Percentiles rank a stretch among this genome's conserved stretches.
Conservation (phyloP, 495 filamentous ascomycete species). For the Cladorrhinum samala region DNA sequence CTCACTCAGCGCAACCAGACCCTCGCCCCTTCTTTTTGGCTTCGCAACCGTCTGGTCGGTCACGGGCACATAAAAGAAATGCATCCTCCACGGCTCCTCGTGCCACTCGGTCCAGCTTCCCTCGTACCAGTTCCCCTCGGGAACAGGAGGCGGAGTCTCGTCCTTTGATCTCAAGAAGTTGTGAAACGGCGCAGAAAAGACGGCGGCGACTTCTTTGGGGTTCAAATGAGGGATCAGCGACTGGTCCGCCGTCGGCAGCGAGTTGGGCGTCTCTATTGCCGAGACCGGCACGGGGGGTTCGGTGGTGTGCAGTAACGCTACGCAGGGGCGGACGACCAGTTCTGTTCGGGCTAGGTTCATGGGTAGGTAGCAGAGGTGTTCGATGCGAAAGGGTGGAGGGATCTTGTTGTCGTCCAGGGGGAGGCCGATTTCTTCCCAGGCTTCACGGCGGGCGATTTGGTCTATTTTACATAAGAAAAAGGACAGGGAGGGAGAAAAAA, state of each 20-base stretch:
- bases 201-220: constrained; percentile 81
- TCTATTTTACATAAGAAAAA: constrained; percentile 30
- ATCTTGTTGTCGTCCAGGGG: constrained; percentile 57
- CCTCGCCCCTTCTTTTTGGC: constrained; percentile 35
- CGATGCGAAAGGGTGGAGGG: constrained; percentile 66
- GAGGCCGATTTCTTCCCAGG: constrained; percentile 84
- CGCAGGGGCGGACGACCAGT: constrained; percentile 75
- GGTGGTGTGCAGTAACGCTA: constrained; percentile 69
- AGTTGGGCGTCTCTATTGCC: constrained; percentile 6
- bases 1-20: constrained; percentile 26
- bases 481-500: background rate
- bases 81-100: constrained; percentile 62
- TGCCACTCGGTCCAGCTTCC: constrained; percentile 63
- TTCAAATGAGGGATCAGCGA: constrained; percentile 72
- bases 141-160: constrained; percentile 32
- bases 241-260: constrained; percentile 48
- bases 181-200: constrained; percentile 77
- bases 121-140: constrained; percentile 60
- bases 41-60: constrained; percentile 53
- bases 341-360: constrained; percentile 74
- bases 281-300: constrained; percentile 25
- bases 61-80: constrained; percentile 83
- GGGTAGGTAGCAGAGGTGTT: constrained; percentile 79
- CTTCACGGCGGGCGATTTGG: constrained; percentile 80
- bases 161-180: constrained; percentile 57